Evolutionary conservation across 208 protist genomes (phyloP).

Genomic region (Leptomonas pyrrhocoris): DNA sequence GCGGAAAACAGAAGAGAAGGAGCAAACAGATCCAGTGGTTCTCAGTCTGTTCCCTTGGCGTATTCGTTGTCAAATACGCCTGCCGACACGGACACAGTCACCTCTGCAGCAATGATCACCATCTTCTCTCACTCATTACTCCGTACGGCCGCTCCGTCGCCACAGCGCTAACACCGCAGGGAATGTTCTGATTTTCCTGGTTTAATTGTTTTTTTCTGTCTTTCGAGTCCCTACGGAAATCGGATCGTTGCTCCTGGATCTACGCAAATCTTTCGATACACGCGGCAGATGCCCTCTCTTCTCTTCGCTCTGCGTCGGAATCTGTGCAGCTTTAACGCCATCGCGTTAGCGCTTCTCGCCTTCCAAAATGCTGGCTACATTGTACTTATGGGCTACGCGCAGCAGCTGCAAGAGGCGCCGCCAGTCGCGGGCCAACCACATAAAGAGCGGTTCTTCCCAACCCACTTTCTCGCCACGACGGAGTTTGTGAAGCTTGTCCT

Average conservation of each 20-base stretch:
- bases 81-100: too few species aligned
- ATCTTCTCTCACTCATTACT: too few species aligned
- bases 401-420: constrained; percentile 4
- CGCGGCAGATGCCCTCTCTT: too few species aligned
- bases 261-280: neutral
- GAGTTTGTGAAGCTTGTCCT: constrained; percentile 13
- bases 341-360: constrained; percentile 14
- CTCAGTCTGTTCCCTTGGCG: too few species aligned
- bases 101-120: too few species aligned
- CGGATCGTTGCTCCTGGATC: neutral
- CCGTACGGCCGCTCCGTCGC: too few species aligned
- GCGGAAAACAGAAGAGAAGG: too few species aligned
- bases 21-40: too few species aligned
- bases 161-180: too few species aligned
- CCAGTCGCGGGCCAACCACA: neutral
- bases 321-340: constrained; percentile 17
- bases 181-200: too few species aligned
- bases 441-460: neutral
- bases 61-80: too few species aligned
- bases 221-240: neutral
- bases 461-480: constrained; percentile 17
- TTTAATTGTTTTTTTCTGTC: too few species aligned
- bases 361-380: constrained; percentile 29
- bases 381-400: constrained; percentile 17
- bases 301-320: neutral